Conservation (phyloP, 1,139 yeast genomes). For the Yamadazyma triangularis region DNA sequence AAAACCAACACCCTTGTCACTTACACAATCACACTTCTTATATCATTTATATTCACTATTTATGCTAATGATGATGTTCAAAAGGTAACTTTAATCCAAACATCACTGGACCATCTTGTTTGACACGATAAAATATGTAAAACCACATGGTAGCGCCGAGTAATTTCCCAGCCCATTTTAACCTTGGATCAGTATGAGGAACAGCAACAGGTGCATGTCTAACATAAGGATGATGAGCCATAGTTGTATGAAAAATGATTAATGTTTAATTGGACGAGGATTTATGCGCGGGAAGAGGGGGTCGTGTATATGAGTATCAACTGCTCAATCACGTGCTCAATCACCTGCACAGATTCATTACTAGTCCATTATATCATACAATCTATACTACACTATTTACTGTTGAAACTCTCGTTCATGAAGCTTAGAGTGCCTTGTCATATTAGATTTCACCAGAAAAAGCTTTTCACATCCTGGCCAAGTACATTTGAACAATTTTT, state of each 20-base stretch:
- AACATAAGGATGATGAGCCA: conserved; percentile 46
- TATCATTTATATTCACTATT: no score
- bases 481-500: conserved; percentile 69
- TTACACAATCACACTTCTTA: no score
- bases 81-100: conserved; percentile 44
- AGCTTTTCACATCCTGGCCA: conserved; percentile 62
- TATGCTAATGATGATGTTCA: conserved; percentile 34
- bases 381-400: no score
- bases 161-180: conserved; percentile 56
- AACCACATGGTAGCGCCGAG: conserved; percentile 88
- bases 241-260: conserved; percentile 9
- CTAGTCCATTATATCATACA: no score
- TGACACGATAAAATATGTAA: conserved; percentile 74
- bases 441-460: conserved; percentile 77
- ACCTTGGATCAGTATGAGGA: conserved; percentile 51
- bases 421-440: conserved; percentile 70
- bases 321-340: no score
- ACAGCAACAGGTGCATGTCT: conserved; percentile 52
- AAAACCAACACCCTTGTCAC: no score
- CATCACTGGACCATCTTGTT: conserved; percentile 65
- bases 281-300: no score
- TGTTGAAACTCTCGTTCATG: conserved; percentile 43
- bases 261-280: neutral
- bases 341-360: no score
- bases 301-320: no score